Percentiles rank a stretch among this genome's conserved stretches.
Conservation (phyloP, 805 yeast genomes). For the Zygosaccharomyces rouxii region DNA sequence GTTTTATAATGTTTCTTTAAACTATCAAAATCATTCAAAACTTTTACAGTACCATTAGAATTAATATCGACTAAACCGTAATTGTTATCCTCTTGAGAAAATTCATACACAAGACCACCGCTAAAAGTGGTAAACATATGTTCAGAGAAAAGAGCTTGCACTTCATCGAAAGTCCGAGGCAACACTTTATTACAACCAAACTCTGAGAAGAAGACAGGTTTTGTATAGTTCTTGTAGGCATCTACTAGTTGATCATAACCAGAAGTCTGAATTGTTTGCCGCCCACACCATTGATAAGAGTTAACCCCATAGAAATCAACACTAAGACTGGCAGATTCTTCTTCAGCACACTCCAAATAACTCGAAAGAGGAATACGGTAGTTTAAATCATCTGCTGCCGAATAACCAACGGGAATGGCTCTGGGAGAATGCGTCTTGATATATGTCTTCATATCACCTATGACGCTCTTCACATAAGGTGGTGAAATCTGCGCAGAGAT, state of each 20-base stretch:
- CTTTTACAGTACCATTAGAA: slow-evolving; percentile 38
- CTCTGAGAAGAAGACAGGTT: slow-evolving; percentile 86
- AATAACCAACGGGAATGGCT: slow-evolving; percentile 83
- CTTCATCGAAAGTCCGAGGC: slow-evolving; percentile 78
- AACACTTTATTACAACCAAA: slow-evolving; percentile 82
- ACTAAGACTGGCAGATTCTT: slow-evolving; percentile 41
- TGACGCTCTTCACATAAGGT: slow-evolving; percentile 66
- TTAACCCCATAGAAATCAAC: slow-evolving; percentile 92
- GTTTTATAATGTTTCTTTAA: slow-evolving; percentile 45
- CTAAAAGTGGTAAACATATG: slow-evolving; percentile 73
- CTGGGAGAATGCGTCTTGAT: slow-evolving; percentile 57
- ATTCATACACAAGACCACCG: slow-evolving; percentile 84
- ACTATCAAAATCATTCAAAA: slow-evolving; percentile 45
- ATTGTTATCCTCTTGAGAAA: slow-evolving; percentile 70
- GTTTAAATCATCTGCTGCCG: slow-evolving; percentile 89
- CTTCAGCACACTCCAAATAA: slow-evolving; percentile 71
- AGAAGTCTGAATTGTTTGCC: slow-evolving; percentile 73
- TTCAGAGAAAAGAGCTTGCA: slow-evolving; percentile 59
- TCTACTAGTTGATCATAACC: slow-evolving; percentile 68
- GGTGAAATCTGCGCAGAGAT: slow-evolving; percentile 68
- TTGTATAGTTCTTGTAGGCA: slow-evolving; percentile 62
- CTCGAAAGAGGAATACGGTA: slow-evolving; percentile 73
- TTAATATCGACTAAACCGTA: slow-evolving; percentile 67
- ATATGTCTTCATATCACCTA: slow-evolving; percentile 76
- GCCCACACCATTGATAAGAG: slow-evolving; percentile 96